These are phyloP conservation scores for Shiraia sp. DNA, from an alignment of 2,329 filamentous ascomycete species.

Conservation along the genomic window DNA sequence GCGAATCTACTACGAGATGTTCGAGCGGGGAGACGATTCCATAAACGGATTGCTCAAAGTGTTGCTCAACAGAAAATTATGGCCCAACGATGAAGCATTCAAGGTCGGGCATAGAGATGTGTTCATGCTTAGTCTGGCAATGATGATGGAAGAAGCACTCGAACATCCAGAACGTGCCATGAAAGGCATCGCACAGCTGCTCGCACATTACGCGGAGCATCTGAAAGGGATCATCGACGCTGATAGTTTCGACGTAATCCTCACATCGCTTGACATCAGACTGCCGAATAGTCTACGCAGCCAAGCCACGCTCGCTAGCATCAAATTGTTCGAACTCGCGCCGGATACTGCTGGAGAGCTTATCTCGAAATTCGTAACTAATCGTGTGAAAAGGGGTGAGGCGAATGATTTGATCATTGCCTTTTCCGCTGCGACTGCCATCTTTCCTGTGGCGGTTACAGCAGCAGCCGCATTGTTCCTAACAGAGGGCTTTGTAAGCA, in stretches of 20 bases:
- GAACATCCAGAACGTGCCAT: conserved; percentile 67
- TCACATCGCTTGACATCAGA: conserved; percentile 85
- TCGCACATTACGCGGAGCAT: conserved; percentile 58
- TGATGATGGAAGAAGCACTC: conserved; percentile 86
- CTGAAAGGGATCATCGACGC: conserved; percentile 68
- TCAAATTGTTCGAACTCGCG: conserved; percentile 80
- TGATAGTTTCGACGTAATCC: conserved; percentile 80
- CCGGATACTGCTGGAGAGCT: conserved; percentile 70
- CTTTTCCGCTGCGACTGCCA: conserved; percentile 86
- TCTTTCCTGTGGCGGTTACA: conserved; percentile 83
- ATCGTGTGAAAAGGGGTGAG: conserved; percentile 71
- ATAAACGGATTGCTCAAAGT: conserved; percentile 50
- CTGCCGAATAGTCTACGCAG: conserved; percentile 73
- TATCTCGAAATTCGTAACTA: conserved; percentile 74
- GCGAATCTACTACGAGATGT: conserved; percentile 49
- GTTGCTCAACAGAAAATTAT: conserved; percentile 47
- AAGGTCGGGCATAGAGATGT: conserved; percentile 59
- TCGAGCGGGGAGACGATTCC: conserved; percentile 50
- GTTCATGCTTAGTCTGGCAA: conserved; percentile 78
- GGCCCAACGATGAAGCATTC: conserved; percentile 50
- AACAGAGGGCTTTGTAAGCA: conserved; percentile 81
- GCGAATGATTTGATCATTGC: conserved; percentile 89
- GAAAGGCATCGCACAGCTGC: conserved; percentile 62
- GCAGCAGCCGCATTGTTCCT: conserved; percentile 80
- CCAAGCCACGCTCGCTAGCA: conserved; percentile 79